Evolutionary conservation across 306 rosid genomes (phyloP), one percentile per base, ranked within the genome.

Genomic region (Acacia confusa): DNA sequence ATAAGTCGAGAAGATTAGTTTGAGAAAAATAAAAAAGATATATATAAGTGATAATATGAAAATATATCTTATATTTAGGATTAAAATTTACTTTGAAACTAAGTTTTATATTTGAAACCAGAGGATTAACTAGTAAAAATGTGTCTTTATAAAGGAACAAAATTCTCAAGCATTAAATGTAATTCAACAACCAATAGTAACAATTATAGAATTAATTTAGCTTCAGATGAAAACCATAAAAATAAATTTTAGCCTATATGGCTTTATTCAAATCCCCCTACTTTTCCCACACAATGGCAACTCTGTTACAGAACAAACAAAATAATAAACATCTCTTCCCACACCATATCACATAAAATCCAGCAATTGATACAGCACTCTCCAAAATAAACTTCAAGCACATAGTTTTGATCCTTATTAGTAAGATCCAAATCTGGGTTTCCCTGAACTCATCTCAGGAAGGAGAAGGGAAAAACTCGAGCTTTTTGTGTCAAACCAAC

Each of bases 401-500:
- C 70, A 15, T 14, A 7, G 30, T 50, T 16, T 48, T 22, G 2
- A 41, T 61, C 50, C 3, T 1, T 36, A 24, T 73, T 74, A 87
- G 61, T 61, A 89, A 30, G 94, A 87, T 57, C 58, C 83, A 82
- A 80, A 77, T 65, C 83, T 32, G 32, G 60, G 44, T 58, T 85
- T 80, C 17, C 22, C 77, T 2, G 41, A 4, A 52, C 75, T 77
- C 79, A 81, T 85, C 47, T 44, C 74, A 41, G 90, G 84, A 81
- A 79, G 79, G 28, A 76, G 27, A 68, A 82, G 55, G 9, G 73
- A 8, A 22, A 80, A 3, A 28, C 67, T 74, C 43, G 85, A 44
- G 70, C 52, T 32, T n/a, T 4, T 16, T 2, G 88, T 60, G 36
- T 87, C 73, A 69, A 90, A 90, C 90, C 85, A 91, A 52, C 93